These are phyloP conservation scores for Eucalyptus sp. DNA, from an alignment of 345 rosid genomes.

Conservation along the genomic window DNA sequence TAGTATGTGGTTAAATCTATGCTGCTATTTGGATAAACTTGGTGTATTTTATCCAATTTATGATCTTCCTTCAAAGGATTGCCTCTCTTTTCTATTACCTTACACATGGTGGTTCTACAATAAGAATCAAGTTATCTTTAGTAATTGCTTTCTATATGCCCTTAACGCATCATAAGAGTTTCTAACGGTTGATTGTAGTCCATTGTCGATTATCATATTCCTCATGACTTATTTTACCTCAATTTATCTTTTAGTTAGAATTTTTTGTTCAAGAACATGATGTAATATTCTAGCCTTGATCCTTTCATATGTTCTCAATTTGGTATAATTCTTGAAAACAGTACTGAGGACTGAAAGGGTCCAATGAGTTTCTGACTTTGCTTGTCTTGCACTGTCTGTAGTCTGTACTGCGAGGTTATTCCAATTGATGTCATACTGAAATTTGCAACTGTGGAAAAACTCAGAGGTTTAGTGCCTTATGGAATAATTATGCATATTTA, in stretches of 20 bases:
- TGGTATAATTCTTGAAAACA: background rate
- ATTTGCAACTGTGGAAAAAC: background rate
- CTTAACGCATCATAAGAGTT: background rate
- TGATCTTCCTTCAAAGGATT: background rate
- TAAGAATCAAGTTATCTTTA: background rate
- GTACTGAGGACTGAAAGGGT: background rate
- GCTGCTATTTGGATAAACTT: background rate
- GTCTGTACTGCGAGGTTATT: background rate
- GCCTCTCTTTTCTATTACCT: background rate
- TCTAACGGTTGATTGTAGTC: background rate
- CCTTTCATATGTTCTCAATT: background rate
- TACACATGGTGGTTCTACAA: background rate
- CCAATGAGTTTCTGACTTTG: background rate
- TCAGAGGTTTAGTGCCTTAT: background rate
- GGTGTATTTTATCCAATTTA: background rate
- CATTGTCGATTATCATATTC: background rate
- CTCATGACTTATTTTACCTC: background rate
- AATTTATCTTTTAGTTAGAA: background rate
- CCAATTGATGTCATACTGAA: background rate
- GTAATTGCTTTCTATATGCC: background rate
- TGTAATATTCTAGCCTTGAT: background rate
- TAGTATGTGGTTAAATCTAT: background rate
- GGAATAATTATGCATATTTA: background rate
- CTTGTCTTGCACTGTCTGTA: background rate
- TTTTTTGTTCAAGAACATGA: background rate